These are phyloP conservation scores for Chytridium lagenaria DNA, from an alignment of 371 early-diverging fungal genomes.

Conservation along the genomic window DNA sequence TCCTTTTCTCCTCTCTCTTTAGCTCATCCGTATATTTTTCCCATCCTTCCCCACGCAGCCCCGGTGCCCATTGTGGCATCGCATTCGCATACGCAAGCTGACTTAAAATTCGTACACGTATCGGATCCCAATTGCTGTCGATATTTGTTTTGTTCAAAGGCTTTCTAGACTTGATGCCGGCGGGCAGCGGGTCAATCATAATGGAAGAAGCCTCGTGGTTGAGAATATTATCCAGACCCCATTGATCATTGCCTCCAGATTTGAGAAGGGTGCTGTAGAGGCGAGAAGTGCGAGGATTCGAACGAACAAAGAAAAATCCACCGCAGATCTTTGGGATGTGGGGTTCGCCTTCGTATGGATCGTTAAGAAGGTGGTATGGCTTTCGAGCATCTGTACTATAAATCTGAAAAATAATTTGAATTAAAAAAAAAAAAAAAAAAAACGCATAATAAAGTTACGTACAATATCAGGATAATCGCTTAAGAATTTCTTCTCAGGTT, in stretches of 20 bases:
- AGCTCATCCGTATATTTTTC: background rate
- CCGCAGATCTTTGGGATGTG: constrained; percentile 30
- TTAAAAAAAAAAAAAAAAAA: too few species aligned
- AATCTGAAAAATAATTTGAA: too few species aligned
- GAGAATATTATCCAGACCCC: constrained; percentile 25
- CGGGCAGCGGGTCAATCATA: constrained; percentile 28
- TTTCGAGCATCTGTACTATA: constrained; percentile 27
- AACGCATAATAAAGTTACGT: background rate
- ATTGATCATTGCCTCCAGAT: constrained; percentile 19
- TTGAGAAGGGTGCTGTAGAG: constrained; percentile 3
- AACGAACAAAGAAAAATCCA: constrained; percentile 26
- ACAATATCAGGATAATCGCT: background rate
- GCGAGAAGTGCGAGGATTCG: background rate
- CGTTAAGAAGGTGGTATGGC: constrained; percentile 20
- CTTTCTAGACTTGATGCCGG: background rate
- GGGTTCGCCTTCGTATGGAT: constrained; percentile 23
- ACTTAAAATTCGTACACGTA: constrained; percentile 20
- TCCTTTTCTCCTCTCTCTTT: constrained; percentile 12
- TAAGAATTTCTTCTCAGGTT: background rate
- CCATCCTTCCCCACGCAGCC: background rate
- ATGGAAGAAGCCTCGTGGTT: constrained; percentile 9
- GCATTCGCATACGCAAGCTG: constrained; percentile 26
- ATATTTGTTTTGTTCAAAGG: background rate
- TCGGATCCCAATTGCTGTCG: background rate
- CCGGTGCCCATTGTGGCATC: constrained; percentile 12